Evolutionary conservation across 2,329 filamentous ascomycete species (phyloP).

Genomic region (Coccinonectria pachysandricola): DNA sequence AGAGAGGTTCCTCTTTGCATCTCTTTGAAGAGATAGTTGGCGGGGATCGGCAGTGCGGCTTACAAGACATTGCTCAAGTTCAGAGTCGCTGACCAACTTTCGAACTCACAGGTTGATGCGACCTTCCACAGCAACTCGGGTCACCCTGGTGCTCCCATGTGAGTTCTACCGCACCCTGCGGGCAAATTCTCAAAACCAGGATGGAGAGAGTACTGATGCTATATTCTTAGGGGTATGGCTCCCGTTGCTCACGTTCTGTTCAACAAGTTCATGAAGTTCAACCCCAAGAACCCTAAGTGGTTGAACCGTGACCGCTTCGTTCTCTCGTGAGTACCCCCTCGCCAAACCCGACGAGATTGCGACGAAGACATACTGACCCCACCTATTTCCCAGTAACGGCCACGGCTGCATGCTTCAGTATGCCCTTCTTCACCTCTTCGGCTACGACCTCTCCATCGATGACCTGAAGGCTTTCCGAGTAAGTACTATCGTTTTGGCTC

Average conservation of each 20-base stretch:
- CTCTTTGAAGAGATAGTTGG: no score
- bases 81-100: no score
- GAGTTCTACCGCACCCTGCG: slow-evolving; percentile 25
- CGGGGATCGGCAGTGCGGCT: no score
- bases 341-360: no score
- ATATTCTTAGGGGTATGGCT: slow-evolving; percentile 67
- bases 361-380: slow-evolving; percentile 8
- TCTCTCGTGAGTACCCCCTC: slow-evolving; percentile 77
- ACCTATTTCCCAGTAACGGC: slow-evolving; percentile 59
- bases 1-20: slow-evolving; percentile 1
- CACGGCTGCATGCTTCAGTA: slow-evolving; percentile 99
- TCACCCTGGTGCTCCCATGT: slow-evolving; percentile 97
- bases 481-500: slow-evolving; percentile 33
- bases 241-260: slow-evolving; percentile 93
- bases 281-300: slow-evolving; percentile 98
- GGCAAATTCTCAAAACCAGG: no score
- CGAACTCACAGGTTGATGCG: slow-evolving; percentile 72
- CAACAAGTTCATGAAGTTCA: slow-evolving; percentile 99
- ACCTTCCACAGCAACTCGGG: slow-evolving; percentile 93
- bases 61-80: no score
- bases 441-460: slow-evolving; percentile 76
- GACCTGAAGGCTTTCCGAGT: slow-evolving; percentile 96
- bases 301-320: slow-evolving; percentile 97
- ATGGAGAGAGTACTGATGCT: no score
- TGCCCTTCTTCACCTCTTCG: slow-evolving; percentile 92